phyloP scores from a whole-genome alignment of 2,329 filamentous ascomycete genomes.

The Sporothrix pseudoabietina region DNA sequence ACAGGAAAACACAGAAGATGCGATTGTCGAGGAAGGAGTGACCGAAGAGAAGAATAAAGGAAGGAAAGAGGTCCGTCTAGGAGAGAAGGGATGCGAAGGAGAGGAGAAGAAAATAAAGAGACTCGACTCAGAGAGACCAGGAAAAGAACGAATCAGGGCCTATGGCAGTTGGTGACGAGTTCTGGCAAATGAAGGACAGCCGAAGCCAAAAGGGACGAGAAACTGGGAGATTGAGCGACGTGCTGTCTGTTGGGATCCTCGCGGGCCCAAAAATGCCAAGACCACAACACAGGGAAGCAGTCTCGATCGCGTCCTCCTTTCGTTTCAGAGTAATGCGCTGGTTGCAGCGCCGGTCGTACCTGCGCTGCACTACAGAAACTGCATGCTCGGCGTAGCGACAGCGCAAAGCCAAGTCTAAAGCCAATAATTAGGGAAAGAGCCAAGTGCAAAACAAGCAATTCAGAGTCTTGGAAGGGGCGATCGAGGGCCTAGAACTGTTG shows the following conservation, averaged over 20 bases:
- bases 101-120: neutral
- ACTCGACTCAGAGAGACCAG: neutral
- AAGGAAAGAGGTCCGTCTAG: neutral
- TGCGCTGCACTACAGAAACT: neutral
- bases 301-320: conserved; percentile 5
- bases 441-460: conserved; percentile 27
- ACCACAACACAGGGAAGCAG: conserved; percentile 16
- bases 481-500: neutral
- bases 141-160: neutral
- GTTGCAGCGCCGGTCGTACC: neutral
- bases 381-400: neutral
- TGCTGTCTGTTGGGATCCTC: neutral
- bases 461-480: conserved; percentile 25
- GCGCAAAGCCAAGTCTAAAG: conserved; percentile 23
- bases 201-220: neutral
- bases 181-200: neutral
- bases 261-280: conserved; percentile 25
- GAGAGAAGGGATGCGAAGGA: neutral
- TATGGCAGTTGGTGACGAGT: neutral
- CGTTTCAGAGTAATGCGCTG: conserved; percentile 23
- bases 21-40: conserved; percentile 16
- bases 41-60: neutral
- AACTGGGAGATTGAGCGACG: conserved; percentile 22
- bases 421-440: neutral
- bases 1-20: neutral